Base-by-base conservation (phyloP, 768 basidiomycete species). In the Pisolithus microcarpus region DNA sequence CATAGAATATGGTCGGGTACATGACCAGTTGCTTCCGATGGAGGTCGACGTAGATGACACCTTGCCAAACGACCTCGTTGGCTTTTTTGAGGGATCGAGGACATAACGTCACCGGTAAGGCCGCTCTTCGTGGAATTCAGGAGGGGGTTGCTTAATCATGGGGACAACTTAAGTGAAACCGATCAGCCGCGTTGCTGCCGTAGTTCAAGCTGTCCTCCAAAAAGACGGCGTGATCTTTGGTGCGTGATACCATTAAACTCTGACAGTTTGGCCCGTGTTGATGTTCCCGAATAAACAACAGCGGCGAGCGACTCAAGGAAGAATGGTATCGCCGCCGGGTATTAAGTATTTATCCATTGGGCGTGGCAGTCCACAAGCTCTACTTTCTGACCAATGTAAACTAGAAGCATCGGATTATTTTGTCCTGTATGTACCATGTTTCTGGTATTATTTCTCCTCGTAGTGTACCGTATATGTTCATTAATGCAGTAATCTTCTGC, bases 281-380 rank as follows among this genome's bases (percentile, higher is more conserved):
- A 56, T 43, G 31, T 38, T 34, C 31, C 16, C 21, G n/a, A 36
- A 23, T 23, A 40, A 23, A 11, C 13, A 34, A 13, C 57, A 87
- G 92, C 90, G 54, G 86, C 89, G 8, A 91, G 88, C 62, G 93
- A 96, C 67, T 91, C 88, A 18, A 78, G 92, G 62, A 95, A 94
- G 74, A 87, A 91, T 56, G 92, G 92, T n/a, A 77, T 92, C 38
- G 88, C 93, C 5, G 82, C 87, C 43, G 93, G 87, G 3, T 94
- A 93, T 68, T 91, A 61, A 67, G 4, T 34, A 34, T 13, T 34
- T 34, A 13, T 34, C 13, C 34, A 2, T 15, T 11, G 11, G 30
- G 30, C 30, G 30, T 10, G 7, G 26, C 13, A 34, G 34, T 13
- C 34, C 34, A 15, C 13, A 34, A 15, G 34, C 34, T 15, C 34